Evolutionary conservation across 257 asterid species (phyloP).

Genomic region (Capsicum chinense): DNA sequence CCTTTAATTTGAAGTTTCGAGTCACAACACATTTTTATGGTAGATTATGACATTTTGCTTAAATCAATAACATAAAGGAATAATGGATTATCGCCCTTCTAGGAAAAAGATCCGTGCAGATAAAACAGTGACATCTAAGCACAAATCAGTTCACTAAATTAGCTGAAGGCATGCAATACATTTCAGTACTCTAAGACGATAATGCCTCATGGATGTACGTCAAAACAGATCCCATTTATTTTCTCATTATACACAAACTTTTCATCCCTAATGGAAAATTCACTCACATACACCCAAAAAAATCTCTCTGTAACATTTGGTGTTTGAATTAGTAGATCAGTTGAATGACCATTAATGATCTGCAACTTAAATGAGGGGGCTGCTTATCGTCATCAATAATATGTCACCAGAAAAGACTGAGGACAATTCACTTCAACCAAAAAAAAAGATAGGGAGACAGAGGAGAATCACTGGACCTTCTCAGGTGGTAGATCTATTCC

Average conservation of each 20-base stretch:
- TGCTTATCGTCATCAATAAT: background rate
- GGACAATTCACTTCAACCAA: background rate
- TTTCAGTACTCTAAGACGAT: background rate
- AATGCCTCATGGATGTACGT: background rate
- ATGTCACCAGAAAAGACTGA: background rate
- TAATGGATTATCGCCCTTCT: background rate
- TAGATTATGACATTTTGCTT: background rate
- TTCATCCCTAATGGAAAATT: background rate
- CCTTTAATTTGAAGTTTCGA: background rate
- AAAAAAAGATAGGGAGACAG: too few relatives aligned
- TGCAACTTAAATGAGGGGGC: slow-evolving; percentile 3
- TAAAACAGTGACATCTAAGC: background rate
- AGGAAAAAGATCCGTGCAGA: background rate
- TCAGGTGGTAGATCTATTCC: slow-evolving; percentile 98
- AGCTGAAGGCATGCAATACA: background rate
- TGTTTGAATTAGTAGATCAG: background rate
- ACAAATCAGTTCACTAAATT: background rate
- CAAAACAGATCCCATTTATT: slow-evolving; percentile 5
- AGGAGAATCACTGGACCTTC: slow-evolving; percentile 52
- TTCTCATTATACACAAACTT: background rate
- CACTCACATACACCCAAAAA: background rate
- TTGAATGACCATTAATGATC: background rate
- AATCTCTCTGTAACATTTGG: background rate
- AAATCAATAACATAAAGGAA: background rate
- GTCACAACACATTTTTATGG: background rate